Conservation (phyloP, 2,329 filamentous ascomycete species). For the Decorospora gaudefroyi region DNA sequence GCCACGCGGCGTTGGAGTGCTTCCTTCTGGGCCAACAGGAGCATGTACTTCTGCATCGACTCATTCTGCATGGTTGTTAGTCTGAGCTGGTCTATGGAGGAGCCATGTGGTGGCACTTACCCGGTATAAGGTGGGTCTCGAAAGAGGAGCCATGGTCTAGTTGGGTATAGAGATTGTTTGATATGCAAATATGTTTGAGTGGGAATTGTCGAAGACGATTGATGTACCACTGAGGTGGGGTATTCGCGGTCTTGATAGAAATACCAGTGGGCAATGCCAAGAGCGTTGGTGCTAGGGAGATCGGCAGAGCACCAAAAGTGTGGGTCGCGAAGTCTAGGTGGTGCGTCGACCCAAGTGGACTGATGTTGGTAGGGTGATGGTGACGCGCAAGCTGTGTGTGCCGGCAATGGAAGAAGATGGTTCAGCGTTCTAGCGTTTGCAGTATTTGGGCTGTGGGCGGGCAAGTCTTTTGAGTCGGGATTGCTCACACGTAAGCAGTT, state of each 20-base stretch:
- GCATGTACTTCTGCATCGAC: conserved; percentile 48
- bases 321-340: conserved; percentile 20
- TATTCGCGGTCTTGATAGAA: conserved; percentile 16
- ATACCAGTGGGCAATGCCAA: conserved; percentile 18
- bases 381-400: conserved; percentile 19
- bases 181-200: conserved; percentile 1
- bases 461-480: not conserved
- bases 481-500: conserved; percentile 18
- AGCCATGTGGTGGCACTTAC: conserved; percentile 20
- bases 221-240: conserved; percentile 20
- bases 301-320: conserved; percentile 19
- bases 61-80: conserved; percentile 32
- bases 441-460: too few species aligned
- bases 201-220: conserved; percentile 6
- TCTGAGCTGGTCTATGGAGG: not conserved
- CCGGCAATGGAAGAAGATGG: conserved; percentile 4
- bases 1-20: conserved; percentile 48
- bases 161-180: conserved; percentile 5
- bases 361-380: conserved; percentile 20
- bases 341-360: conserved; percentile 18
- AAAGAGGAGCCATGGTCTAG: conserved; percentile 23
- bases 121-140: conserved; percentile 29
- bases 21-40: conserved; percentile 50
- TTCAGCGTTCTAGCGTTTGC: not conserved
- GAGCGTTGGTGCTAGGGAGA: conserved; percentile 23